Evolutionary conservation across 345 rosid species (phyloP).

Genomic region (Populus nigra): DNA sequence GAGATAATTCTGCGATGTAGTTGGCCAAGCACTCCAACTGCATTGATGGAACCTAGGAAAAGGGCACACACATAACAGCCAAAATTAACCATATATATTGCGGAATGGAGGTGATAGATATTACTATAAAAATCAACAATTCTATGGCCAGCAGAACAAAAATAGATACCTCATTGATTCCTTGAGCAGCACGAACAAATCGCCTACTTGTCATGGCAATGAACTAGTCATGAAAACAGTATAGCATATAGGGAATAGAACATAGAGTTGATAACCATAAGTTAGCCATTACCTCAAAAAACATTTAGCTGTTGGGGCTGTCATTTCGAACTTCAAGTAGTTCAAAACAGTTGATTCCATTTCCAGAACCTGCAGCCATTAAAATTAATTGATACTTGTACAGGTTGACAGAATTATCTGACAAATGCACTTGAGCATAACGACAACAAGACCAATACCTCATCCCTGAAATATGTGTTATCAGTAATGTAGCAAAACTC

Average conservation of each 20-base stretch:
- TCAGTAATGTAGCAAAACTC: conserved; percentile 94
- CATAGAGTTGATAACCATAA: neutral
- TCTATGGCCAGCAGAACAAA: neutral
- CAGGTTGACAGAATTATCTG: conserved; percentile 1
- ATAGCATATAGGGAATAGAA: neutral
- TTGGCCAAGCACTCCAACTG: conserved; percentile 79
- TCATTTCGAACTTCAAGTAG: conserved; percentile 85
- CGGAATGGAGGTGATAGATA: neutral
- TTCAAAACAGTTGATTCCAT: conserved; percentile 88
- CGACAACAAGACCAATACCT: conserved; percentile 40
- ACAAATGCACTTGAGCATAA: neutral
- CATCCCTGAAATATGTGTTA: conserved; percentile 80
- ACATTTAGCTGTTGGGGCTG: conserved; percentile 85
- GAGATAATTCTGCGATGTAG: conserved; percentile 71
- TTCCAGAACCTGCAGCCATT: conserved; percentile 58
- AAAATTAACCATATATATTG: neutral
- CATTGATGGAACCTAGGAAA: conserved; percentile 55
- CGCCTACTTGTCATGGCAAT: conserved; percentile 48
- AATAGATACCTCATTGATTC: conserved; percentile 58
- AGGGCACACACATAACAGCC: neutral
- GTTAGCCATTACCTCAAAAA: conserved; percentile 60
- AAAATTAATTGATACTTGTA: neutral
- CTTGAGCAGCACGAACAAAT: conserved; percentile 87
- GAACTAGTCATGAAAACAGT: conserved; percentile 13
- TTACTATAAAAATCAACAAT: neutral